Percentiles rank a stretch among this genome's conserved stretches.
phyloP scores from a whole-genome alignment of 768 basidiomycete species.

The Dioszegia aurantiaca region DNA sequence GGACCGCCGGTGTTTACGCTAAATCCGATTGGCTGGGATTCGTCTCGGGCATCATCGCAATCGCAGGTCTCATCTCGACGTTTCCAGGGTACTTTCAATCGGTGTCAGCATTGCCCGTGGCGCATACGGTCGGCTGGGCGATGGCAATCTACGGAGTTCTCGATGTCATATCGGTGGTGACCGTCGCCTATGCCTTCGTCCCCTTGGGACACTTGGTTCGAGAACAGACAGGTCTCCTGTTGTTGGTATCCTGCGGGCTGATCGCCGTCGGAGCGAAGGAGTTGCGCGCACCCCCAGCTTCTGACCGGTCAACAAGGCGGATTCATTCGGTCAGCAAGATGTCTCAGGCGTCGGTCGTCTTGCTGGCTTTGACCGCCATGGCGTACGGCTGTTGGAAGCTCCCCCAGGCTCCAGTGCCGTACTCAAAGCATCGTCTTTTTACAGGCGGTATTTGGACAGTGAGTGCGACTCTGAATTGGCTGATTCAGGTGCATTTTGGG shows the following conservation, averaged over 20 bases:
- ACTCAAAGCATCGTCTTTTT: conserved; percentile 66
- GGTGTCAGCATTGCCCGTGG: conserved; percentile 56
- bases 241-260: conserved; percentile 17
- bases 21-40: conserved; percentile 60
- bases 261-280: conserved; percentile 1
- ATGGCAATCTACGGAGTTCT: conserved; percentile 65
- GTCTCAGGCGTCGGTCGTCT: conserved; percentile 12
- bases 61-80: background rate
- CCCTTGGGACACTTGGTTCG: conserved; percentile 72
- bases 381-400: conserved; percentile 34
- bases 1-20: conserved; percentile 61
- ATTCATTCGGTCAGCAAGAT: conserved; percentile 16
- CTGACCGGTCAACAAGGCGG: background rate
- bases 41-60: background rate
- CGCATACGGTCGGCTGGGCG: conserved; percentile 60
- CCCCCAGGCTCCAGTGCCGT: conserved; percentile 60
- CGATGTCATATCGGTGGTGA: conserved; percentile 70
- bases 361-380: conserved; percentile 21
- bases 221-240: conserved; percentile 70
- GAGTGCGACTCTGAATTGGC: conserved; percentile 3
- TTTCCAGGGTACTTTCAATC: conserved; percentile 59
- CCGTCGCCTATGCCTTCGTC: conserved; percentile 86
- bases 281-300: background rate
- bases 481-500: conserved; percentile 65
- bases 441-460: conserved; percentile 87